A percentile compares a stretch with the other conserved stretches of the same genome.
These are phyloP conservation scores for Xylaria bambusicola DNA, from an alignment of 495 filamentous ascomycete genomes.

Conservation along the genomic window DNA sequence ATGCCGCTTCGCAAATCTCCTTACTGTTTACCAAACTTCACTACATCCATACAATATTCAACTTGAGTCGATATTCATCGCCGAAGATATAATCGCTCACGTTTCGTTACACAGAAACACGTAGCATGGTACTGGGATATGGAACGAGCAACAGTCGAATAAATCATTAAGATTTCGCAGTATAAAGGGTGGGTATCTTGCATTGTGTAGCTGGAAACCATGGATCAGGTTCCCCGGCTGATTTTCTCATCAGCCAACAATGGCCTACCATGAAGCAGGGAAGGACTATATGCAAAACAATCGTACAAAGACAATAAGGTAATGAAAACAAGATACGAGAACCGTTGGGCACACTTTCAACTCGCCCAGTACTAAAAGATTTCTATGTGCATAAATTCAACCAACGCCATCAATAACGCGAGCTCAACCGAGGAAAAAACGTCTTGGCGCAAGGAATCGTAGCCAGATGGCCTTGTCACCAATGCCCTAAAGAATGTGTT, in stretches of 20 bases:
- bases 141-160: background rate
- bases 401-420: conserved; percentile 9
- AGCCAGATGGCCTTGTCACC: background rate
- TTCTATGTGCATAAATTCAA: conserved; percentile 5
- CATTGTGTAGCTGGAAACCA: conserved; percentile 8
- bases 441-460: background rate
- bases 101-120: background rate
- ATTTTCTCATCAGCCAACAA: background rate
- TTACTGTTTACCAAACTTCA: no score
- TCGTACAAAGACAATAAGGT: background rate
- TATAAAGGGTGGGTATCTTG: conserved; percentile 14
- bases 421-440: background rate
- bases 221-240: background rate
- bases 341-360: background rate
- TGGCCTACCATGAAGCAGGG: background rate
- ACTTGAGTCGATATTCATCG: no score
- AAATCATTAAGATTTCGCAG: background rate
- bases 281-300: conserved; percentile 3
- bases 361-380: background rate
- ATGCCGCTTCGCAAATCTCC: no score
- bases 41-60: no score
- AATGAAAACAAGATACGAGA: background rate
- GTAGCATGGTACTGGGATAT: no score
- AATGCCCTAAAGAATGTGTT: background rate
- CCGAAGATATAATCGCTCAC: no score